Evolutionary conservation across 345 rosid species (phyloP).

Genomic region (Gossypium mustelinum): DNA sequence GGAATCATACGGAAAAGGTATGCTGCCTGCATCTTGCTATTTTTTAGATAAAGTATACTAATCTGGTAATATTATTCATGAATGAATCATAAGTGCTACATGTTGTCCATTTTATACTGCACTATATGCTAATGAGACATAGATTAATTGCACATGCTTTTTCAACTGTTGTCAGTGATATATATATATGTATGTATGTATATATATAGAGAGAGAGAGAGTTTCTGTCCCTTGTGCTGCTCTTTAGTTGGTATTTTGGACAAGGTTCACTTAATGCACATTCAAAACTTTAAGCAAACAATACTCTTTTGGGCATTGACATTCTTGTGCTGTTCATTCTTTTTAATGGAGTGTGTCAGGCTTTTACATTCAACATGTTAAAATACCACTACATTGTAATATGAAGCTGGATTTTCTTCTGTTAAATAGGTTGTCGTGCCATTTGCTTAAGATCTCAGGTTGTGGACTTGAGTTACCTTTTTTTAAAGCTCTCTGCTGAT

Average conservation of each 20-base stretch:
- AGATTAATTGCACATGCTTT: background rate
- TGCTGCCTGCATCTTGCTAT: slow-evolving; percentile 3
- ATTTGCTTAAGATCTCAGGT: slow-evolving; percentile 1
- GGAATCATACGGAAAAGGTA: slow-evolving; percentile 90
- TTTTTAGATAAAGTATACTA: background rate
- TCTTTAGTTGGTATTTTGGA: background rate
- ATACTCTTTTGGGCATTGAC: background rate
- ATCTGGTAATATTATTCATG: background rate
- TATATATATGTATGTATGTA: background rate
- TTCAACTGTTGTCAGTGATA: background rate
- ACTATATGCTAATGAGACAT: background rate
- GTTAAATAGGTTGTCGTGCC: background rate
- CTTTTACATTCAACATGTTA: background rate
- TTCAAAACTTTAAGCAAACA: slow-evolving; percentile 2
- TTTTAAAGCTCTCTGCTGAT: slow-evolving; percentile 2
- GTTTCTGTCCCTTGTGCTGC: background rate
- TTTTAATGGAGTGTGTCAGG: background rate
- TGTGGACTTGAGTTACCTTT: background rate
- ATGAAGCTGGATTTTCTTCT: background rate
- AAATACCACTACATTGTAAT: background rate
- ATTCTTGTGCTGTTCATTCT: background rate
- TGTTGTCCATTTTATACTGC: background rate
- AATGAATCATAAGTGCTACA: background rate
- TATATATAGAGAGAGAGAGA: background rate
- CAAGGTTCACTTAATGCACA: background rate